These are phyloP conservation scores for Balamuthia mandrillaris DNA, from an alignment of 208 protist genomes.

Conservation along the genomic window DNA sequence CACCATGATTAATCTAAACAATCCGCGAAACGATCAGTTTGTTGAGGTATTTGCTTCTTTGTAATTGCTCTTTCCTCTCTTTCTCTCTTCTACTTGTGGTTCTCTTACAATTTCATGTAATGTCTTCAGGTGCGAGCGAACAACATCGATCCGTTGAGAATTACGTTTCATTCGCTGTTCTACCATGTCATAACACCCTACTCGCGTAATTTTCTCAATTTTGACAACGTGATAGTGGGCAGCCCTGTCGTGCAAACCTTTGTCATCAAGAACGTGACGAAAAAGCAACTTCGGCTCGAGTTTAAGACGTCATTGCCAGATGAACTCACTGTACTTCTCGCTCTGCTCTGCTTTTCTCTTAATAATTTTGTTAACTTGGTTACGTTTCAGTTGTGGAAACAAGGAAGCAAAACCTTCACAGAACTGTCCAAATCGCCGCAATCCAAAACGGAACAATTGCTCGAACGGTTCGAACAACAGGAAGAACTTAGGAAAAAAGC, in stretches of 20 bases:
- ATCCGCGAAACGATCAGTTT: constrained; percentile 49
- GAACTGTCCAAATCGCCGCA: not conserved
- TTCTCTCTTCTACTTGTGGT: too few species aligned
- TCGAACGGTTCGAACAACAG: constrained; percentile 13
- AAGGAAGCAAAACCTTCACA: not conserved
- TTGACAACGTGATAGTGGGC: constrained; percentile 52
- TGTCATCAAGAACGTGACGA: constrained; percentile 44
- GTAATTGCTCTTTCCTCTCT: too few species aligned
- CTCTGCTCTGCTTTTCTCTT: not conserved
- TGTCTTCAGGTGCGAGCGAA: too few species aligned
- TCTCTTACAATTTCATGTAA: too few species aligned
- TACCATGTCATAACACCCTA: constrained; percentile 53
- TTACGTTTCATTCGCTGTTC: constrained; percentile 62
- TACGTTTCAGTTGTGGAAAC: constrained; percentile 11
- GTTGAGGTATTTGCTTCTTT: too few species aligned
- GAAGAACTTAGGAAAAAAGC: too few species aligned
- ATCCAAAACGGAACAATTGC: constrained; percentile 25
- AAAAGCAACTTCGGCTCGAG: constrained; percentile 27
- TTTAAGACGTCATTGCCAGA: constrained; percentile 43
- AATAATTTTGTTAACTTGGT: not conserved
- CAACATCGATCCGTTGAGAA: constrained; percentile 64
- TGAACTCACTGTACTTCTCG: constrained; percentile 48
- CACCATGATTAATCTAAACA: constrained; percentile 57
- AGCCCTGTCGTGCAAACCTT: constrained; percentile 51
- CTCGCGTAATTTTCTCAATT: constrained; percentile 46